phyloP scores from a whole-genome alignment of 345 rosid species.

The Citrus maxima region DNA sequence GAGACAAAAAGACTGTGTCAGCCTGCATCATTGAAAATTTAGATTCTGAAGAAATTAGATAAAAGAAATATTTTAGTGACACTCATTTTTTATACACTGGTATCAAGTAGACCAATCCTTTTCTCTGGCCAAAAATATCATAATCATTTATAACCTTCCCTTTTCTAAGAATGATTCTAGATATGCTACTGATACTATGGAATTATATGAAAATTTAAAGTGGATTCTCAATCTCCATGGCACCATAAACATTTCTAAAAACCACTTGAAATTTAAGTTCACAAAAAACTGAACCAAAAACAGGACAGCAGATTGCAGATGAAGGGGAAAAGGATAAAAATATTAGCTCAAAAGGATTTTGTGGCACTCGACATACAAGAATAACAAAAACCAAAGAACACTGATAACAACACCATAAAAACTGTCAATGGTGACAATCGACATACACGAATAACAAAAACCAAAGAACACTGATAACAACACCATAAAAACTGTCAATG shows the following conservation, averaged over 20 bases:
- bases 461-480: background rate
- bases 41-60: conserved; percentile 1
- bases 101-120: background rate
- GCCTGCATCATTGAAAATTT: conserved; percentile 46
- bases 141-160: background rate
- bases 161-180: background rate
- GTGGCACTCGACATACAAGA: background rate
- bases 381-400: background rate
- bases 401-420: background rate
- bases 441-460: background rate
- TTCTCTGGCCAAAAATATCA: background rate
- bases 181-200: background rate
- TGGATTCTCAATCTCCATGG: background rate
- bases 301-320: background rate
- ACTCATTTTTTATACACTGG: background rate
- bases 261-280: background rate
- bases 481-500: background rate
- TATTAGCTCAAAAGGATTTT: background rate
- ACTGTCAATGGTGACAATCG: background rate
- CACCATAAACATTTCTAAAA: background rate
- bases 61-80: background rate
- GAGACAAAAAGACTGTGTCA: conserved; percentile 77
- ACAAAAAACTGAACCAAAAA: background rate
- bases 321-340: background rate
- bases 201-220: background rate